Conservation (phyloP, 129 eudicot species). For the Arctium minus region DNA sequence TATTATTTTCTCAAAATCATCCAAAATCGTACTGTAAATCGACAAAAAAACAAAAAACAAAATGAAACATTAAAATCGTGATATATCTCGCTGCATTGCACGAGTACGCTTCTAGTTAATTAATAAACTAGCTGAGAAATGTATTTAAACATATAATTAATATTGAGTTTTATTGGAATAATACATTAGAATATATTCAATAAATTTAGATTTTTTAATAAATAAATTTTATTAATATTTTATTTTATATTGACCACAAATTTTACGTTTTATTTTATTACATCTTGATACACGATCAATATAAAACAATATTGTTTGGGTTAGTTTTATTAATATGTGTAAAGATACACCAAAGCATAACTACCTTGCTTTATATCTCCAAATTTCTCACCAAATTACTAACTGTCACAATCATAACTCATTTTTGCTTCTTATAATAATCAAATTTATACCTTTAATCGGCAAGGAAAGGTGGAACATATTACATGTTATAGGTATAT, state of each 20-base stretch:
- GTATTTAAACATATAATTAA: neutral
- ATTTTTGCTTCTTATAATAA: neutral
- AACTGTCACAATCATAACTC: neutral
- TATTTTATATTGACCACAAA: neutral
- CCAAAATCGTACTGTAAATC: too few relatives aligned
- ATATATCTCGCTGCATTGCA: too few relatives aligned
- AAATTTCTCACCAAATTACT: slow-evolving; percentile 20
- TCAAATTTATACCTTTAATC: neutral
- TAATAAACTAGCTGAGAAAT: neutral
- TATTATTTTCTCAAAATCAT: too few relatives aligned
- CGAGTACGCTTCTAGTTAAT: too few relatives aligned
- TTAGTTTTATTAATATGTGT: neutral
- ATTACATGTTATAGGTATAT: neutral
- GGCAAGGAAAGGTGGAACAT: neutral
- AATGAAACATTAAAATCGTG: too few relatives aligned
- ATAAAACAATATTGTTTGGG: neutral
- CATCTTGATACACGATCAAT: neutral
- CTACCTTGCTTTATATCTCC: slow-evolving; percentile 16
- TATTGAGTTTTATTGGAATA: neutral
- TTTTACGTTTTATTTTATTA: neutral
- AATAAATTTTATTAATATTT: neutral
- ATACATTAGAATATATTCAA: neutral
- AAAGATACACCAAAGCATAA: slow-evolving; percentile 23
- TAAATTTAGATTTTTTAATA: neutral
- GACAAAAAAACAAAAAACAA: too few relatives aligned